Conservation (phyloP, 352 stramenopile genomes). For the Pythium scleroteichum region DNA sequence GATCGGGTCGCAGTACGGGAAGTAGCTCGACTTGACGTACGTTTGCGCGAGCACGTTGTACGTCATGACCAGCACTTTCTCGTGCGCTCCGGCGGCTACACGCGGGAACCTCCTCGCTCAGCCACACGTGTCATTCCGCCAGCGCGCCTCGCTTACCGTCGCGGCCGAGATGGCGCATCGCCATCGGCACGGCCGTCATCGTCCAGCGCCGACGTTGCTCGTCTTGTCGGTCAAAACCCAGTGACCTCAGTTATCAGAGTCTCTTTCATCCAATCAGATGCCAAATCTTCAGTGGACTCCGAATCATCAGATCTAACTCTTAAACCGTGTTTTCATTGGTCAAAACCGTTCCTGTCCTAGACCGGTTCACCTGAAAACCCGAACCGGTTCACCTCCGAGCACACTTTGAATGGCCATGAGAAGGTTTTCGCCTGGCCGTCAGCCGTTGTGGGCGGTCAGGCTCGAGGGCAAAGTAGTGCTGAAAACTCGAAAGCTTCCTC, state of each 20-base stretch:
- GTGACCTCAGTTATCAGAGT: too few relatives aligned
- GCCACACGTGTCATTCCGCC: background rate
- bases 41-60: slow-evolving; percentile 87
- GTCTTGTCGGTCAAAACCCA: background rate
- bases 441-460: slow-evolving; percentile 22
- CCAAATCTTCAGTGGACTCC: background rate
- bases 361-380: slow-evolving; percentile 21
- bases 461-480: slow-evolving; percentile 59
- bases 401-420: slow-evolving; percentile 73
- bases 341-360: too few relatives aligned
- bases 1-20: slow-evolving; percentile 72
- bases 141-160: slow-evolving; percentile 7
- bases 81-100: slow-evolving; percentile 10
- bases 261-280: slow-evolving; percentile 29
- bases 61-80: slow-evolving; percentile 70
- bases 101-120: background rate
- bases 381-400: slow-evolving; percentile 39
- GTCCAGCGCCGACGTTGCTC: background rate
- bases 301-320: background rate
- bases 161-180: slow-evolving; percentile 23
- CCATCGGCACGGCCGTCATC: slow-evolving; percentile 13
- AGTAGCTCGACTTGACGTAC: slow-evolving; percentile 78
- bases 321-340: too few relatives aligned
- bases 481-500: slow-evolving; percentile 89
- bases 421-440: slow-evolving; percentile 30